Evolutionary conservation across 306 rosid species (phyloP), one percentile per base, ranked within the genome.

Genomic region (Delonix regia): DNA sequence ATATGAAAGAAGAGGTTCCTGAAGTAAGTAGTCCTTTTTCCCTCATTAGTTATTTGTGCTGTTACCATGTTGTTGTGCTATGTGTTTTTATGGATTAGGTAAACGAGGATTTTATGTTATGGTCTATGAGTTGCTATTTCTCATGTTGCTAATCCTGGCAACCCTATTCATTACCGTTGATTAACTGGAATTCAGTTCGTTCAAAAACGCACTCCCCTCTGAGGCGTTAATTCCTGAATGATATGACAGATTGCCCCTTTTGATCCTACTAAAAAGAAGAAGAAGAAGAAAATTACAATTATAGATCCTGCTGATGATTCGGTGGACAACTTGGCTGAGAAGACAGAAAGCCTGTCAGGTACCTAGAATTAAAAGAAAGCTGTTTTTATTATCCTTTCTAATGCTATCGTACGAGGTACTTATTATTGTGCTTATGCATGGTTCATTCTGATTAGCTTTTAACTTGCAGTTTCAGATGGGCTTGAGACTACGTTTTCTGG

Each of bases 181-280:
- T 82, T 55, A 41, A 21, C 18, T 61, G 64, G 42, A 66, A n/a
- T 25, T 68, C 22, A 44, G 18, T 71, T 78, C 49, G 47, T 70
- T 60, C 48, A 53, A 44, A 39, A 18, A 5, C n/a, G 16, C 42
- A 61, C 52, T 33, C 9, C 18, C 53, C 68, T 68, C 42, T 70
- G 71, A 47, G 74, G 41, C 22, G 7, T 27, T 18, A 9, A 44
- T 76, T 82, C 60, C 38, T 53, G 34, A 65, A 73, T 86, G 60
- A 74, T 86, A 73, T 86, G 60, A 74, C 87, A 95, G 99, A 84
- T 95, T 69, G 89, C 80, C 16, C 97, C 98, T 9, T 93, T 95
- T 81, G 99, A 95, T 88, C 98, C 98, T 24, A 83, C 92, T 59
- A 95, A 95, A 77, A 95, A 95, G 89, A 95, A 95, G 94, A 95